These are phyloP conservation scores for Pichia pseudocactophila DNA, from an alignment of 805 yeast genomes.

Conservation along the genomic window DNA sequence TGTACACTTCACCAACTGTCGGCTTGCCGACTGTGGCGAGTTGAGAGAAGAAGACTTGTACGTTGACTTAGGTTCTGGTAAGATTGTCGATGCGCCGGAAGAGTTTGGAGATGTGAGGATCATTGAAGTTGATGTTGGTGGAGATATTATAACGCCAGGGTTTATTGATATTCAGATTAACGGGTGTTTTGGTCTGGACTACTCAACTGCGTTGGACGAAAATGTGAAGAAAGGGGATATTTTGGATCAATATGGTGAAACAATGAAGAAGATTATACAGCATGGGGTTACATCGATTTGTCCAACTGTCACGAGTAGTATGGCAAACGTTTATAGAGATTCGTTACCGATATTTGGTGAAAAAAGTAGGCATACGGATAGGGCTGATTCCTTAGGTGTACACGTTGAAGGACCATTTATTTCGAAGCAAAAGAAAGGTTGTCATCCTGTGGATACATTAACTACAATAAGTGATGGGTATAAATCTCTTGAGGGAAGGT, in stretches of 20 bases:
- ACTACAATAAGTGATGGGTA: no score
- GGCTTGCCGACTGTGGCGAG: constrained; percentile 2
- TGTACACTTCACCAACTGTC: constrained; percentile 6
- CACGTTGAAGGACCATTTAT: constrained; percentile 55
- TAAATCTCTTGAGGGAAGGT: constrained; percentile 3
- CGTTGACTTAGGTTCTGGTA: constrained; percentile 34
- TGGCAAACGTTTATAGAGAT: constrained; percentile 38
- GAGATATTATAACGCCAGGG: constrained; percentile 43
- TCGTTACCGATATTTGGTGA: constrained; percentile 35
- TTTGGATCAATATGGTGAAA: constrained; percentile 31
- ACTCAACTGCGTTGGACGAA: constrained; percentile 24
- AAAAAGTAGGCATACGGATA: constrained; percentile 25
- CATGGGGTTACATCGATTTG: constrained; percentile 50
- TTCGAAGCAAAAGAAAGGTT: constrained; percentile 39
- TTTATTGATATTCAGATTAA: constrained; percentile 50
- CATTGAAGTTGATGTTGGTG: constrained; percentile 43
- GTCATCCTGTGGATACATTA: constrained; percentile 27
- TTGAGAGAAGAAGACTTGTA: constrained; percentile 28
- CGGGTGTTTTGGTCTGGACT: constrained; percentile 50
- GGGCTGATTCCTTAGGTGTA: constrained; percentile 45
- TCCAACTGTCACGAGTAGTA: constrained; percentile 48
- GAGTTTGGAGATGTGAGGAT: neutral
- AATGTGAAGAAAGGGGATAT: constrained; percentile 29
- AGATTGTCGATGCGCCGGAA: constrained; percentile 28
- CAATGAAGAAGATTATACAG: constrained; percentile 36